phyloP scores from a whole-genome alignment of 805 yeast genomes.

The Martiniozyma abietophila region DNA sequence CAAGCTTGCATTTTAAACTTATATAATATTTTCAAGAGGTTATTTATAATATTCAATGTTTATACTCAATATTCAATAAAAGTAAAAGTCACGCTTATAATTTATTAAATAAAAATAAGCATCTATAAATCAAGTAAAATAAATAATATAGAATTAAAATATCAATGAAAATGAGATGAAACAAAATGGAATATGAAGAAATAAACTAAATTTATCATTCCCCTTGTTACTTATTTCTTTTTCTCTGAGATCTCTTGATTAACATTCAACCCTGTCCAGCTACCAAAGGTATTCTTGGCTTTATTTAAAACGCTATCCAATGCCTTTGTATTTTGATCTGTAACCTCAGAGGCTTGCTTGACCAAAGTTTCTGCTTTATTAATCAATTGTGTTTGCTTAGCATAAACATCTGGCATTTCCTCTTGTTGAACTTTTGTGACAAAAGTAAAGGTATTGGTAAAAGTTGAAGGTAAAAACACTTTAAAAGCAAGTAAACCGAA shows the following conservation, averaged over 20 bases:
- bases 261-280: constrained; percentile 58
- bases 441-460: constrained; percentile 46
- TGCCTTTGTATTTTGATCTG: constrained; percentile 31
- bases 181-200: neutral
- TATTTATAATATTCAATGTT: too few species aligned
- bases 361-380: constrained; percentile 37
- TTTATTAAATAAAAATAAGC: too few species aligned
- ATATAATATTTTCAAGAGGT: too few species aligned
- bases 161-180: neutral
- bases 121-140: neutral
- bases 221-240: constrained; percentile 19
- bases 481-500: constrained; percentile 59
- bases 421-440: constrained; percentile 53
- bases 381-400: constrained; percentile 45
- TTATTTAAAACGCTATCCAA: constrained; percentile 25
- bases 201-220: too few species aligned
- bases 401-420: constrained; percentile 53
- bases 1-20: too few species aligned
- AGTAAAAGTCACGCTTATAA: too few species aligned
- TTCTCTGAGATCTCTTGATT: constrained; percentile 53
- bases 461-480: constrained; percentile 67
- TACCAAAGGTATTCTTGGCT: constrained; percentile 37
- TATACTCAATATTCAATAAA: too few species aligned
- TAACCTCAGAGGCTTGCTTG: constrained; percentile 32
- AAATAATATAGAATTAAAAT: neutral